phyloP scores from a whole-genome alignment of 768 basidiomycete species.

The Kwoniella bestiolae region DNA sequence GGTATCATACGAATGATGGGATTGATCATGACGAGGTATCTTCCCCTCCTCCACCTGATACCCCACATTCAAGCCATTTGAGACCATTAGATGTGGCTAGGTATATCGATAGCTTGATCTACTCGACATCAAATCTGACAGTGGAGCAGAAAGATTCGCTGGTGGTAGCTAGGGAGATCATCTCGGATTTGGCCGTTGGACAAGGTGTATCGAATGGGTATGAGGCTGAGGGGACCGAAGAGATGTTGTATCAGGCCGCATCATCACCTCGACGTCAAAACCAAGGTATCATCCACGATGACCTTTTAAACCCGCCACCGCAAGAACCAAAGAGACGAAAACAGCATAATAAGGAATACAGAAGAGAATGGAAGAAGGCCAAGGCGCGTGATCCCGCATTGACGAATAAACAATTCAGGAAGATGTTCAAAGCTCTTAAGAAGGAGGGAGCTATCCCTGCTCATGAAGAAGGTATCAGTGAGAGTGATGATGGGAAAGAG shows the following conservation, averaged over 20 bases:
- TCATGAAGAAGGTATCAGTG: background rate
- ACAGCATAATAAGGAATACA: background rate
- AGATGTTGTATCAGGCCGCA: background rate
- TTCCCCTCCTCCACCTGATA: background rate
- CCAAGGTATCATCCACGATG: background rate
- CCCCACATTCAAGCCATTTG: background rate
- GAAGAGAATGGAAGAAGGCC: background rate
- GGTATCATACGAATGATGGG: constrained; percentile 5
- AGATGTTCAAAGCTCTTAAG: background rate
- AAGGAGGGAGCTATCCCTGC: background rate
- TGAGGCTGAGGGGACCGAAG: background rate
- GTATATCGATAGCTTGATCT: constrained; percentile 4
- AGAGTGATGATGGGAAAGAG: background rate
- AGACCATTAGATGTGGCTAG: background rate
- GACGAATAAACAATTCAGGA: background rate
- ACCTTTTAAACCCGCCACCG: too few species aligned
- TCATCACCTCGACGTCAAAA: too few species aligned
- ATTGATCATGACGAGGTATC: constrained; percentile 6
- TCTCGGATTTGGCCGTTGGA: background rate
- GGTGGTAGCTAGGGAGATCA: background rate
- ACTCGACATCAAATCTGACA: background rate
- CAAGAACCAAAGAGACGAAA: too few species aligned
- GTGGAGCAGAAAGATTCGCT: constrained; percentile 8
- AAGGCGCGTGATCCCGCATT: background rate
- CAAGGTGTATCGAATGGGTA: background rate